Percentiles rank a stretch among this genome's conserved stretches.
These are phyloP conservation scores for Arthrobotrys conoides DNA, from an alignment of 2,329 filamentous ascomycete genomes.

Conservation along the genomic window DNA sequence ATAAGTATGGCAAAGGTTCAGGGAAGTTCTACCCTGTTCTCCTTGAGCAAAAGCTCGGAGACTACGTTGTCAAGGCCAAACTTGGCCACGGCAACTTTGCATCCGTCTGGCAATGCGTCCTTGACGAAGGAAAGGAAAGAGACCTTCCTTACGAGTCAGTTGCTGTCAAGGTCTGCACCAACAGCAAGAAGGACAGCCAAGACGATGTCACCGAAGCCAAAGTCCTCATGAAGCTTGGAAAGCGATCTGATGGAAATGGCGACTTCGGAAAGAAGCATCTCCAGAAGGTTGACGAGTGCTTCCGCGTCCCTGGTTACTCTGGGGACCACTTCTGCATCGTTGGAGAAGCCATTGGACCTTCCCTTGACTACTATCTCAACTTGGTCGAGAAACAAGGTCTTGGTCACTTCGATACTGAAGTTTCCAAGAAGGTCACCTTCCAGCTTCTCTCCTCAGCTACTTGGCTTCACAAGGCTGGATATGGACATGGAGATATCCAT, in stretches of 20 bases:
- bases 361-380: constrained; percentile 55
- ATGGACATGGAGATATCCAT: constrained; percentile 58
- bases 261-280: constrained; percentile 55
- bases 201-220: constrained; percentile 50
- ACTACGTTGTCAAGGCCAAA: constrained; percentile 52
- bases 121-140: constrained; percentile 24
- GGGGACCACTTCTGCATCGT: constrained; percentile 59
- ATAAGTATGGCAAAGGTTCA: constrained; percentile 53
- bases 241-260: constrained; percentile 39
- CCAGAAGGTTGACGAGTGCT: constrained; percentile 52
- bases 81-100: constrained; percentile 59
- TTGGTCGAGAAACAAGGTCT: constrained; percentile 52
- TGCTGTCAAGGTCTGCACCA: constrained; percentile 58
- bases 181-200: constrained; percentile 56
- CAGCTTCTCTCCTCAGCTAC: constrained; percentile 39
- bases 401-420: constrained; percentile 41
- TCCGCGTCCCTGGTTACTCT: constrained; percentile 42
- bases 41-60: constrained; percentile 51
- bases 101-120: constrained; percentile 53
- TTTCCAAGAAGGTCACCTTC: constrained; percentile 54
- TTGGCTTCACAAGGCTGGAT: constrained; percentile 58
- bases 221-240: constrained; percentile 47
- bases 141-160: constrained; percentile 46
- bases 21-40: constrained; percentile 58
- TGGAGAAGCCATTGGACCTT: constrained; percentile 44